These are phyloP conservation scores for Citrus trifoliata DNA, from an alignment of 345 rosid genomes.

Conservation along the genomic window DNA sequence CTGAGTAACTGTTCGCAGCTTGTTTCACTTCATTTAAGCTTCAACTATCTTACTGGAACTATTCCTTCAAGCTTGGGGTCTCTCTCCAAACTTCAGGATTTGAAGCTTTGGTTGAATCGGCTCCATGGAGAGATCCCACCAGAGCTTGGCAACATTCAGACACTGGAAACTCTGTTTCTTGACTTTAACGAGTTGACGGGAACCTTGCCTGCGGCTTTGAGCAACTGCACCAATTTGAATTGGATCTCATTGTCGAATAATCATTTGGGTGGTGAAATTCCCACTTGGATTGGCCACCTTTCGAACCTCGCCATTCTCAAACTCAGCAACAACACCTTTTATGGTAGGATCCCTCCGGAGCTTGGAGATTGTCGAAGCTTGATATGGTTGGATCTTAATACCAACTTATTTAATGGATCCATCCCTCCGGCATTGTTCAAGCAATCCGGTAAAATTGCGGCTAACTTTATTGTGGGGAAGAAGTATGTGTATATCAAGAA, in stretches of 20 bases:
- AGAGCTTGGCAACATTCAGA: conserved; percentile 49
- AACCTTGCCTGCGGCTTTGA: conserved; percentile 60
- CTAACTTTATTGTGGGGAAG: conserved; percentile 74
- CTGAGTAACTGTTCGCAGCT: conserved; percentile 89
- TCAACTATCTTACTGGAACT: conserved; percentile 64
- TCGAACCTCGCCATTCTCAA: conserved; percentile 78
- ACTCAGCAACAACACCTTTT: conserved; percentile 84
- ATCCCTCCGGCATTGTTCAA: conserved; percentile 81
- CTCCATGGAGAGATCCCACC: conserved; percentile 84
- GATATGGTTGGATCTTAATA: conserved; percentile 92
- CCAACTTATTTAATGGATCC: conserved; percentile 61
- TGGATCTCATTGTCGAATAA: conserved; percentile 96
- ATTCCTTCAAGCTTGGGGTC: conserved; percentile 84
- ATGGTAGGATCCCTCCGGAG: conserved; percentile 80
- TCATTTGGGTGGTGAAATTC: conserved; percentile 70
- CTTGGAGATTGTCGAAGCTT: conserved; percentile 86
- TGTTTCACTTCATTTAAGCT: conserved; percentile 83
- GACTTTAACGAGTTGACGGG: conserved; percentile 89
- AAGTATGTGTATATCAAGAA: conserved; percentile 74
- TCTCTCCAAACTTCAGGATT: conserved; percentile 63
- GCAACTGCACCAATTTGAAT: conserved; percentile 69
- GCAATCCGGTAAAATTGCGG: conserved; percentile 83
- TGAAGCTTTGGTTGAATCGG: conserved; percentile 79
- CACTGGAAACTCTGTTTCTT: conserved; percentile 73
- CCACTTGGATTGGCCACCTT: conserved; percentile 70